Evolutionary conservation across 176 grass and related monocot species (phyloP), one percentile per base, ranked within the genome.

Genomic region (Aegilops bicornis): DNA sequence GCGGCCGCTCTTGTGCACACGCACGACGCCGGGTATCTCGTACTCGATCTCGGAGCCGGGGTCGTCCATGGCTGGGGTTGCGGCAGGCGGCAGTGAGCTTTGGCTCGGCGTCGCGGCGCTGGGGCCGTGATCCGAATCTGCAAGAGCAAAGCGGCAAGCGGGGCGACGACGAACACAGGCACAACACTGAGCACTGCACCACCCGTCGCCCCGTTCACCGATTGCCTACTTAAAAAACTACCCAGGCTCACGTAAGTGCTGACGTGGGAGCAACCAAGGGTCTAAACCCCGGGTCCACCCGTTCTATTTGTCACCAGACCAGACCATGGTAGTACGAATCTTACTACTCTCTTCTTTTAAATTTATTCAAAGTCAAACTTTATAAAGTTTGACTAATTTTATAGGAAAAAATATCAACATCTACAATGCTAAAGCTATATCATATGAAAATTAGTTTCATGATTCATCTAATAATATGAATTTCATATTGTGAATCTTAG

Each of bases 1-100:
- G 79, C 86, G 93, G 79, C 93, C 93, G 43, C 80, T 89, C 80
- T 89, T 92, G 90, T 91, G 87, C 86, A 58, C 2, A 43, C 92
- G 81, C 24, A 91, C 0, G 63, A 59, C 56, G 56, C 0, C 17
- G 19, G 56, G 87, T 73, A 92, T 70, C n/a, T 89, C 81, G 87
- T 83, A 92, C 47, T 95, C 82, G 39, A 95, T 37, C 58, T 92
- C 84, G 45, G 25, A 52, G 24, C 24, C 8, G 24, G 73, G 15
- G 47, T 32, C 17, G 27, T 32, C 29, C 45, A 76, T 76, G 73
- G 73, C 73, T 27, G 17, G 19, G 7, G 19, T 22, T 59, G 56
- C 56, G 14, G 22, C 5, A 10, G 60, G 36, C 10, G 39, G 37
- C 40, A 29, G 20, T 15, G 29, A 48, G 36, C 29, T 76, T 77